phyloP scores from a whole-genome alignment of 1,139 yeast genomes.

The Pichia sp. region DNA sequence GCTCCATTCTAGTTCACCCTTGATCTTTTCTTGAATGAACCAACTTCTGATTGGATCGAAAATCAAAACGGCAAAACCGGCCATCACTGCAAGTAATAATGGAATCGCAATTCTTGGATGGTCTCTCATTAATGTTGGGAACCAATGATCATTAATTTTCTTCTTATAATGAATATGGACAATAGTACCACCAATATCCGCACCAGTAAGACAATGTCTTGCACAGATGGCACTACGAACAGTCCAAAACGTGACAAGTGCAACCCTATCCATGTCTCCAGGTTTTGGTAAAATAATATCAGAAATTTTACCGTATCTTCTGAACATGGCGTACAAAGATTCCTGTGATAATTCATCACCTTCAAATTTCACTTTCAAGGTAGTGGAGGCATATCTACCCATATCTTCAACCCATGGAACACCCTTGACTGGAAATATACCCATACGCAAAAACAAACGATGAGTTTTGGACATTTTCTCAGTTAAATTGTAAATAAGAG shows the following conservation, averaged over 20 bases:
- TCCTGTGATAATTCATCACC: conserved; percentile 81
- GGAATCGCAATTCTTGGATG: conserved; percentile 86
- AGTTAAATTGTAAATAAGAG: conserved; percentile 49
- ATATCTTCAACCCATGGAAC: conserved; percentile 96
- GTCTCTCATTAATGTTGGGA: conserved; percentile 58
- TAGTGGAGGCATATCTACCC: conserved; percentile 66
- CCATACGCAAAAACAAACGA: conserved; percentile 40
- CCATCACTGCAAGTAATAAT: conserved; percentile 54
- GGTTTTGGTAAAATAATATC: conserved; percentile 64
- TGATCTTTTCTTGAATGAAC: conserved; percentile 71
- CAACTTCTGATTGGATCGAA: conserved; percentile 93
- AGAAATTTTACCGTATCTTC: conserved; percentile 82
- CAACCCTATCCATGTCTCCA: conserved; percentile 42
- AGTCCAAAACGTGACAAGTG: conserved; percentile 54
- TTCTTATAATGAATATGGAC: conserved; percentile 76
- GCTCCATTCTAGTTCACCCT: conserved; percentile 45
- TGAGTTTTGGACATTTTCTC: conserved; percentile 28
- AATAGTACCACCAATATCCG: conserved; percentile 55
- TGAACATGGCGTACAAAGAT: conserved; percentile 72
- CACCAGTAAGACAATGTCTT: conserved; percentile 87
- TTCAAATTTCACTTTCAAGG: conserved; percentile 65
- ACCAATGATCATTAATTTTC: conserved; percentile 46
- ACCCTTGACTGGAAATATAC: conserved; percentile 76
- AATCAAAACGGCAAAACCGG: conserved; percentile 78
- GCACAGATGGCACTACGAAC: conserved; percentile 80